Percentiles rank a stretch among this genome's conserved stretches.
phyloP scores from a whole-genome alignment of 1,284 basidiomycete genomes.

The Boletus sp. region DNA sequence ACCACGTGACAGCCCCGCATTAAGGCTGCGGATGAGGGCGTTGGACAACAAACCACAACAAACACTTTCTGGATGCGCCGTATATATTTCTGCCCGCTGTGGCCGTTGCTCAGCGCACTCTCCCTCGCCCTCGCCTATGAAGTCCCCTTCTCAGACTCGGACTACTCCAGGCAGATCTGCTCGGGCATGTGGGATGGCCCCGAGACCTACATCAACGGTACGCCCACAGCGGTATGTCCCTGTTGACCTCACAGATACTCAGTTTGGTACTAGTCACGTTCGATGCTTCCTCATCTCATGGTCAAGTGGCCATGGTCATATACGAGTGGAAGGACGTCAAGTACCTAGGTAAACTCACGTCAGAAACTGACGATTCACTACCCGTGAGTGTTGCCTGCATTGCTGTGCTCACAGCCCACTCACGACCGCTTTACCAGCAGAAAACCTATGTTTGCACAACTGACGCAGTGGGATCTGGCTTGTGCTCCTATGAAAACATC shows the following conservation, averaged over 20 bases:
- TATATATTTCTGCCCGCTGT: slow-evolving; percentile 23
- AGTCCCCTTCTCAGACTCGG: slow-evolving; percentile 65
- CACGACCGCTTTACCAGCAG: slow-evolving; percentile 44
- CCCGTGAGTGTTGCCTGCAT: slow-evolving; percentile 55
- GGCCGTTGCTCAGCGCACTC: slow-evolving; percentile 35
- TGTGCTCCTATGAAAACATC: slow-evolving; percentile 67
- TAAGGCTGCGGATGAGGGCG: slow-evolving; percentile 5
- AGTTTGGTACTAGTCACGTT: slow-evolving; percentile 66
- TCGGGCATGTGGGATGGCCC: slow-evolving; percentile 89
- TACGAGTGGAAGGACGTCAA: slow-evolving; percentile 91
- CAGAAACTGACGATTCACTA: slow-evolving; percentile 50
- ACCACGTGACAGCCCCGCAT: slow-evolving; percentile 25
- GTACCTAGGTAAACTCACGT: slow-evolving; percentile 76
- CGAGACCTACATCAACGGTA: slow-evolving; percentile 84
- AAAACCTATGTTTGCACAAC: slow-evolving; percentile 91
- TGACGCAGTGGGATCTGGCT: slow-evolving; percentile 61
- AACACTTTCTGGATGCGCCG: slow-evolving; percentile 27
- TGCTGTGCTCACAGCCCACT: slow-evolving; percentile 13
- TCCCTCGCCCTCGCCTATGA: slow-evolving; percentile 49
- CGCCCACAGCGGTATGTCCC: slow-evolving; percentile 24
- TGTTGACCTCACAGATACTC: background rate
- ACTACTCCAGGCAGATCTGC: slow-evolving; percentile 85
- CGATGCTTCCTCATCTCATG: slow-evolving; percentile 64
- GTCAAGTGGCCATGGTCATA: slow-evolving; percentile 91
- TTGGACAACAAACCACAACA: slow-evolving; percentile 29